phyloP scores from a whole-genome alignment of 192 early-diverging fungal species.

The Umbelopsis vinacea region DNA sequence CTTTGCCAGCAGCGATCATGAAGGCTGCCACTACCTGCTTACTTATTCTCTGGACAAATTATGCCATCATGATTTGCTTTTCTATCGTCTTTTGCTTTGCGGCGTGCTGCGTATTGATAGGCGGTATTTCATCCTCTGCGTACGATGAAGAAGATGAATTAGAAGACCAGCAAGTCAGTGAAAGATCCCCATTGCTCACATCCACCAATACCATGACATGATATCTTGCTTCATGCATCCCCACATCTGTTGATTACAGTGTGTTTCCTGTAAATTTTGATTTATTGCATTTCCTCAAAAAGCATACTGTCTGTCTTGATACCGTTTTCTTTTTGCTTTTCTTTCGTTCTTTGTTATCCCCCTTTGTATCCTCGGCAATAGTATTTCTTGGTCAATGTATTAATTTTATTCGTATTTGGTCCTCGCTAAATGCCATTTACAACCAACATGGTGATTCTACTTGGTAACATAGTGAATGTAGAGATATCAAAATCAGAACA shows the following conservation, averaged over 20 bases:
- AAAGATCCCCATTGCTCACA: neutral
- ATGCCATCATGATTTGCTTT: conserved; percentile 23
- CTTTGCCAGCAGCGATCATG: neutral
- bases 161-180: neutral
- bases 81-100: conserved; percentile 24
- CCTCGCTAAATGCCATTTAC: neutral
- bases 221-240: no score
- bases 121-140: neutral
- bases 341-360: no score
- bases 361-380: no score
- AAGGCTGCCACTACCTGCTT: neutral
- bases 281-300: neutral
- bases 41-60: conserved; percentile 28
- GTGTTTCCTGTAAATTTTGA: conserved; percentile 5
- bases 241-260: neutral
- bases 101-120: conserved; percentile 14
- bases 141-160: conserved; percentile 2
- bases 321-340: no score
- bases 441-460: no score
- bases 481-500: no score
- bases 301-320: no score
- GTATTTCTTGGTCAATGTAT: no score
- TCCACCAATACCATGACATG: neutral
- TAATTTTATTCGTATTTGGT: conserved; percentile 2
- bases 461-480: no score